A percentile compares a stretch with the other conserved stretches of the same genome.
Conservation (phyloP, 2,329 filamentous ascomycete genomes). For the Fonsecaea pugnacius region DNA sequence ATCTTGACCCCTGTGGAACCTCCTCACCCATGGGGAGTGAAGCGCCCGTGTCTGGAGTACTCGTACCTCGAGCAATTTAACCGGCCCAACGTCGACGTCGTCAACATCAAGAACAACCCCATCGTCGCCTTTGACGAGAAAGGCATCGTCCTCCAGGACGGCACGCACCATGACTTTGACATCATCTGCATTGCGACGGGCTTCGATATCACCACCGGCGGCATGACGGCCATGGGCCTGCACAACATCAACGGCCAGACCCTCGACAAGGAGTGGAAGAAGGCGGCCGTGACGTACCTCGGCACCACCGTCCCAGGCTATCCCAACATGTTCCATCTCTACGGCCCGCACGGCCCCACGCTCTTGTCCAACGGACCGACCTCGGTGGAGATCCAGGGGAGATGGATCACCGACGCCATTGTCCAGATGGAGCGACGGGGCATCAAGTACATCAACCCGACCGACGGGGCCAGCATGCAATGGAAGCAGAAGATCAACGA, state of each 20-base stretch:
- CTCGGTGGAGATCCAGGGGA: slow-evolving; percentile 60
- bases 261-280: slow-evolving; percentile 38
- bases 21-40: slow-evolving; percentile 61
- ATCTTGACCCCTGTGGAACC: slow-evolving; percentile 58
- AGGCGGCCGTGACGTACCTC: slow-evolving; percentile 46
- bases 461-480: slow-evolving; percentile 49
- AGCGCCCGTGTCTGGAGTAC: slow-evolving; percentile 56
- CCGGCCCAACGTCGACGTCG: slow-evolving; percentile 52
- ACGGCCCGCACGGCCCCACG: slow-evolving; percentile 62
- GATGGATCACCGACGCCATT: slow-evolving; percentile 58
- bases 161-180: slow-evolving; percentile 47
- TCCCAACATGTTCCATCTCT: slow-evolving; percentile 57
- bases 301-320: slow-evolving; percentile 49
- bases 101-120: slow-evolving; percentile 50
- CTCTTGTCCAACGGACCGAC: slow-evolving; percentile 62
- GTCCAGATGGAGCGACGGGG: slow-evolving; percentile 55
- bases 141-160: slow-evolving; percentile 50
- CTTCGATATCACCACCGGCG: slow-evolving; percentile 50
- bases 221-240: slow-evolving; percentile 49
- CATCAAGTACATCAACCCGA: slow-evolving; percentile 59
- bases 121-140: slow-evolving; percentile 48
- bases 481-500: slow-evolving; percentile 58
- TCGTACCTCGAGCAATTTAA: slow-evolving; percentile 59
- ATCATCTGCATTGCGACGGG: slow-evolving; percentile 50
- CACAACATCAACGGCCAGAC: slow-evolving; percentile 40